These are phyloP conservation scores for Cafeteria roenbergensis DNA, from an alignment of 108 stramenopile genomes.

Conservation along the genomic window DNA sequence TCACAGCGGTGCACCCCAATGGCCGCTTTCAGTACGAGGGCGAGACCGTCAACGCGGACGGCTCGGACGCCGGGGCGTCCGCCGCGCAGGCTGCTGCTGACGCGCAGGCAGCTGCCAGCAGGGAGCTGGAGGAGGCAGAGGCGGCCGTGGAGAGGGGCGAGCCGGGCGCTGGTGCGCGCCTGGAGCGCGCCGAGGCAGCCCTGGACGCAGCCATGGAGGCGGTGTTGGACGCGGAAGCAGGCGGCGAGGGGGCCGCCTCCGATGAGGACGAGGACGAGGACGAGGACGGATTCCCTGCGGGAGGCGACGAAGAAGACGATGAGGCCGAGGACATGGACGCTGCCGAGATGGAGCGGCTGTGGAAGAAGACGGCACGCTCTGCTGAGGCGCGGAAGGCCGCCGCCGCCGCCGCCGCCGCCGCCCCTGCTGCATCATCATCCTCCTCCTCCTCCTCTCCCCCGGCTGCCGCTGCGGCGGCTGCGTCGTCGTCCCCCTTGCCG, in stretches of 20 bases:
- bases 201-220: conserved; percentile 59
- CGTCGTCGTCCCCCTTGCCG: too few species aligned
- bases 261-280: conserved; percentile 34
- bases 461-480: too few species aligned
- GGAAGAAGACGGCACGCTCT: too few species aligned
- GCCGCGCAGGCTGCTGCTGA: conserved; percentile 17
- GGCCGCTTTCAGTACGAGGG: conserved; percentile 67
- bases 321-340: conserved; percentile 7
- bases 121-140: conserved; percentile 41
- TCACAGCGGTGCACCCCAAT: conserved; percentile 63
- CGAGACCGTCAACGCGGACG: conserved; percentile 31
- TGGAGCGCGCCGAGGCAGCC: conserved; percentile 46
- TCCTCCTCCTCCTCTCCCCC: too few species aligned
- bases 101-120: conserved; percentile 29
- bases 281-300: conserved; percentile 8
- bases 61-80: conserved; percentile 27
- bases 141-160: conserved; percentile 34
- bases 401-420: too few species aligned
- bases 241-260: conserved; percentile 4
- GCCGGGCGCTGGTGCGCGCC: conserved; percentile 35
- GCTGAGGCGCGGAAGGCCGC: too few species aligned
- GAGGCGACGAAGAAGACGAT: conserved; percentile 17
- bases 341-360: background rate
- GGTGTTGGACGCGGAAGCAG: conserved; percentile 48
- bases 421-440: too few species aligned